Base-by-base conservation (phyloP, 2,329 filamentous ascomycete species). In the Pyrenophora graminea region DNA sequence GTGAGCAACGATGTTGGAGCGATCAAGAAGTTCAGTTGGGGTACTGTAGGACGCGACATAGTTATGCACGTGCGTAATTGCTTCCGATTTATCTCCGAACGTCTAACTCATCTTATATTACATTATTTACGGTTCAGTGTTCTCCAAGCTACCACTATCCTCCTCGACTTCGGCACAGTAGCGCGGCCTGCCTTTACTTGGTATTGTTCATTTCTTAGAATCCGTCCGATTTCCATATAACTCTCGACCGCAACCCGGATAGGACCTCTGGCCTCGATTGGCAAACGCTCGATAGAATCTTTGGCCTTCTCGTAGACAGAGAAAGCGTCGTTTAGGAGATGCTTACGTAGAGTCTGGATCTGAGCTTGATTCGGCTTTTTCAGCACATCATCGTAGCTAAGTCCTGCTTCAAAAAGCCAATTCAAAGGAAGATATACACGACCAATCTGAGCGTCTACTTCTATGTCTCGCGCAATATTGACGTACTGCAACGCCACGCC, bases 391-490 rank as follows among this genome's bases (percentile, higher is more conserved):
- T 79, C 70, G 0, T 83, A 79, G 0, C 76, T 79, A 18, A 88
- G 61, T 1, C 78, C 80, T 45, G 80, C 79, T 45, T 84, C 81
- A 33, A 79, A 75, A 1, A 91, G 74, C 87, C 87, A 91, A 0
- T 73, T 72, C 0, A 77, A 76, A 0, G 88, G 88, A 4, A 91
- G 72, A 65, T 91, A 91, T 6, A 89, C 86, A 6, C 88, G 81
- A 1, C 79, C 79, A 31, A 88, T 83, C 12, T 75, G 72, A 0
- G 88, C 85, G 61, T 91, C 88, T 2, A 84, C 83, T 3, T 75
- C 70, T n/a, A 91, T 85, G 62, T 91, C 88, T 18, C 88, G 84
- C 3, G 87, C 85, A 54, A 91, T 90, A 63, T 91, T 91, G 62
- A 89, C 83, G 61, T 87, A 90, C 63, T 91, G 88, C n/a, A 91